phyloP scores from a whole-genome alignment of 1,284 basidiomycete species.

The Puccinia horiana region DNA sequence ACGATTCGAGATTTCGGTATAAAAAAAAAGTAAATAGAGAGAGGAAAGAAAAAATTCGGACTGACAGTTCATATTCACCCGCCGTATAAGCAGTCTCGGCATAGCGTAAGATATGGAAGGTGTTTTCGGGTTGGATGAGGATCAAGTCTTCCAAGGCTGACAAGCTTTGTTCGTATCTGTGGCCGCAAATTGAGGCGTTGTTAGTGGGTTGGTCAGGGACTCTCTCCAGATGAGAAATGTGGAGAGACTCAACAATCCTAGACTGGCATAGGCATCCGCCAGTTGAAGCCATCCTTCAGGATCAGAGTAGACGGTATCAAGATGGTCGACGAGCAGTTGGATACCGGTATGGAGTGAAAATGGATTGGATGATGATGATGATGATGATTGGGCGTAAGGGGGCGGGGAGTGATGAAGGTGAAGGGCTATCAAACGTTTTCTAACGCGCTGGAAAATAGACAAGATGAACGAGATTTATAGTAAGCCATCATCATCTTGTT shows the following conservation, averaged over 20 bases:
- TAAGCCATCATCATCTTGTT: background rate
- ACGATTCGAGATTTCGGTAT: no score
- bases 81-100: conserved; percentile 84
- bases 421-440: conserved; percentile 80
- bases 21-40: no score
- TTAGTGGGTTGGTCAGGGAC: no score
- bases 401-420: conserved; percentile 54
- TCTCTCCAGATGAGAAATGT: conserved; percentile 44
- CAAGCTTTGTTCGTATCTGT: conserved; percentile 67
- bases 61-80: conserved; percentile 63
- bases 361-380: conserved; percentile 33
- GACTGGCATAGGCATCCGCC: conserved; percentile 79
- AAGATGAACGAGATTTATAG: background rate
- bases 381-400: conserved; percentile 60
- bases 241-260: conserved; percentile 68
- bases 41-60: conserved; percentile 55
- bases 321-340: conserved; percentile 72
- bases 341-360: conserved; percentile 65
- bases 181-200: conserved; percentile 50
- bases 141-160: conserved; percentile 78
- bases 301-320: conserved; percentile 92
- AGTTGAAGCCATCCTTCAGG: conserved; percentile 89
- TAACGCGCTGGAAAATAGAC: conserved; percentile 66
- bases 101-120: conserved; percentile 75
- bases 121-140: conserved; percentile 79